These are phyloP conservation scores for Cytospora paraplurivora DNA, from an alignment of 2,329 filamentous ascomycete species.

Conservation along the genomic window DNA sequence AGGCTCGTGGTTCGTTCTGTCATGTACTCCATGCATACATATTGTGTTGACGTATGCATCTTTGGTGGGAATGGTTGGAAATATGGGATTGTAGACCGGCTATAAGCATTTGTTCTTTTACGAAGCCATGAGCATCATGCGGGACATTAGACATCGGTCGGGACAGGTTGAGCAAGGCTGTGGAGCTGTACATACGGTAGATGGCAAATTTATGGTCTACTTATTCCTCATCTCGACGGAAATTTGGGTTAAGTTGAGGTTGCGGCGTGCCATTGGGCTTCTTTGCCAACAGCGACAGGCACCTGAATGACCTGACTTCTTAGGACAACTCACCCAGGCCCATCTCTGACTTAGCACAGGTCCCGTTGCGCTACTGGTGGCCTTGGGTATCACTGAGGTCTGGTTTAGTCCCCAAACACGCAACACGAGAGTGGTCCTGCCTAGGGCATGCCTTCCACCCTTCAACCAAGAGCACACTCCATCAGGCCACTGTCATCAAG, in stretches of 20 bases:
- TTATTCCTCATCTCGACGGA: neutral
- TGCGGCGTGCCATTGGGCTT: neutral
- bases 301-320: too few species aligned
- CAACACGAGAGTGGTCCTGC: too few species aligned
- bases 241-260: neutral
- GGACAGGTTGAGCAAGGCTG: neutral
- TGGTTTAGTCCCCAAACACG: too few species aligned
- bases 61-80: neutral
- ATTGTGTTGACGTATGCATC: neutral
- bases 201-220: neutral
- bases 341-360: too few species aligned
- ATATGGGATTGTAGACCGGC: neutral
- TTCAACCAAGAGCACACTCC: too few species aligned
- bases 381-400: too few species aligned
- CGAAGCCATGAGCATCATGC: neutral
- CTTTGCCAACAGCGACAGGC: neutral
- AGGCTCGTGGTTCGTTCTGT: conserved; percentile 28
- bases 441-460: too few species aligned
- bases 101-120: neutral
- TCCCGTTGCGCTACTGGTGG: too few species aligned
- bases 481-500: too few species aligned
- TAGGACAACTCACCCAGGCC: too few species aligned
- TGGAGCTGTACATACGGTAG: conserved; percentile 6
- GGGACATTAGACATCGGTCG: neutral
- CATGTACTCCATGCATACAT: neutral